Conservation (phyloP, 805 yeast species). For the Isabelozyma rhagii region DNA sequence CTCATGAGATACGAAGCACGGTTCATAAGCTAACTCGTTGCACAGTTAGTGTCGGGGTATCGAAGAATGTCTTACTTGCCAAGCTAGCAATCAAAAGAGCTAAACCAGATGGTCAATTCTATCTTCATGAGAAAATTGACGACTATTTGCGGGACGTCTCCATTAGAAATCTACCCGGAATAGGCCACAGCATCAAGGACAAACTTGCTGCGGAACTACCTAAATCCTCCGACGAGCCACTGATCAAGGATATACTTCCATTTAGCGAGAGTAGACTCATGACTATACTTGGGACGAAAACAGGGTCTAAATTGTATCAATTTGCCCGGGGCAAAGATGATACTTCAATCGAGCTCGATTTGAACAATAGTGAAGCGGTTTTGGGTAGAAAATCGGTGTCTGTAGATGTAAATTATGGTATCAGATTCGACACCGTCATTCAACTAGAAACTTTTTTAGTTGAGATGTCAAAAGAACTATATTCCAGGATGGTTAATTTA, state of each 20-base stretch:
- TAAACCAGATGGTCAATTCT: slow-evolving; percentile 70
- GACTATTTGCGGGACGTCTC: slow-evolving; percentile 34
- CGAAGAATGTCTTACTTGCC: slow-evolving; percentile 70
- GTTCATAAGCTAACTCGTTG: slow-evolving; percentile 52
- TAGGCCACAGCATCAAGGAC: slow-evolving; percentile 49
- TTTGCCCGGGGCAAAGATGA: slow-evolving; percentile 68
- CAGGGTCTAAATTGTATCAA: slow-evolving; percentile 61
- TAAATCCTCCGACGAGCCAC: slow-evolving; percentile 9
- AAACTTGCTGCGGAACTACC: slow-evolving; percentile 32
- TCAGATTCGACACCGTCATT: slow-evolving; percentile 57
- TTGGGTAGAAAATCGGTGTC: slow-evolving; percentile 73
- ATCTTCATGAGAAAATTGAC: slow-evolving; percentile 28
- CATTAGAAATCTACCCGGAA: slow-evolving; percentile 54
- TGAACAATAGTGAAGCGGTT: slow-evolving; percentile 39
- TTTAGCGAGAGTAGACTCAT: slow-evolving; percentile 35
- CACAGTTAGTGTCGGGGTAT: slow-evolving; percentile 77
- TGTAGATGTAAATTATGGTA: slow-evolving; percentile 90
- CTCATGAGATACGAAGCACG: slow-evolving; percentile 34
- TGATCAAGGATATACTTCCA: slow-evolving; percentile 37
- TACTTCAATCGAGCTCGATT: slow-evolving; percentile 53
- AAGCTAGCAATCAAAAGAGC: slow-evolving; percentile 70
- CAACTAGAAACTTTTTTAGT: slow-evolving; percentile 67
- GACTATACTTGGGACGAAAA: slow-evolving; percentile 61
- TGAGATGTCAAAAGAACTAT: slow-evolving; percentile 57
- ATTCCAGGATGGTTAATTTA: slow-evolving; percentile 46